Base-by-base conservation (phyloP, 2,329 filamentous ascomycete genomes). In the Paecilomyces variotii region DNA sequence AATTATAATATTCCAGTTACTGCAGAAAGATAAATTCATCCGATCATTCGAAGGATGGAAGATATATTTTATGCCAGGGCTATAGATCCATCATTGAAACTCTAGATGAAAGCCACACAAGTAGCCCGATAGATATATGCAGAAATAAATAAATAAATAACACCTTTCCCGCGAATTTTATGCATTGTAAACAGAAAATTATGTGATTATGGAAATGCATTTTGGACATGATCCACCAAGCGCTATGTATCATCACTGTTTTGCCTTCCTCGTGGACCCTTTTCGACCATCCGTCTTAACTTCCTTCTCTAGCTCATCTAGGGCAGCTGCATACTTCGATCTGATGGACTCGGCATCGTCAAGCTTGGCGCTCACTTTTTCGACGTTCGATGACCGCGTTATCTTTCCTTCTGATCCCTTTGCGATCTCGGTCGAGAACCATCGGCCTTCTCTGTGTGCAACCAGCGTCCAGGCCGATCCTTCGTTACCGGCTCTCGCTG, bases 351-450 rank as follows among this genome's bases (percentile, higher is more conserved):
- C 62, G 54, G 67, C 60, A 50, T 67, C 60, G 9, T 70, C 65
- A 19, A 67, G 53, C 57, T 70, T 73, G 51, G 75, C 57, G 7
- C 64, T 61, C n/a, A 73, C 63, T 50, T 67, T 69, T 30, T 70
- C 66, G 2, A 75, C 65, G 53, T 65, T 63, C 2, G 61, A 59
- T 0, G 63, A 62, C 12, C 72, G 64, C 2, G 67, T 68, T 28
- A 75, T 72, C 19, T 68, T 72, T n/a, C 70, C 69, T 32, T 71
- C 63, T 0, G 64, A 60, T 2, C 63, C 69, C 58, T 81, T 82
- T 1, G 85, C 88, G 61, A 97, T 87, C 65, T 89, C 88, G 60
- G 88, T 88, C 83, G 90, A 91, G 75, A 97, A 99, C 92, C 94
- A 96, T 52, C 88, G 84, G 25, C 87, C 91, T 75, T 99, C 92